These are phyloP conservation scores for Xylaria scruposa DNA, from an alignment of 495 filamentous ascomycete species.

Conservation along the genomic window DNA sequence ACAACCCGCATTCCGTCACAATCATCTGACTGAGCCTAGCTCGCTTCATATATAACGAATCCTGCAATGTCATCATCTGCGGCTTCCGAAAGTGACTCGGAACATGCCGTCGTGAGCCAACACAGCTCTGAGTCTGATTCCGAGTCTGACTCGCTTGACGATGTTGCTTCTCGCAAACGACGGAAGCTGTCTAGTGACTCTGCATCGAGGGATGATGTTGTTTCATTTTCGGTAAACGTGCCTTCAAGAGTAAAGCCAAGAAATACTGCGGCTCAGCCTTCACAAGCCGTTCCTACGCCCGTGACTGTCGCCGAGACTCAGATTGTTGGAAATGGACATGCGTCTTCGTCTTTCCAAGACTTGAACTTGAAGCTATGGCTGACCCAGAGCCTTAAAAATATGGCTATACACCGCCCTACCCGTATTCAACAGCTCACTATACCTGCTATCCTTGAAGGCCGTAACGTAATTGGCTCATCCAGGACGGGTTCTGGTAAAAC, in stretches of 20 bases:
- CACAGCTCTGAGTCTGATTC: slow-evolving; percentile 32
- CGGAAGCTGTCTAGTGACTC: slow-evolving; percentile 49
- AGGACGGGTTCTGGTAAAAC: slow-evolving; percentile 98
- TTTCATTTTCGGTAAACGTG: slow-evolving; percentile 44
- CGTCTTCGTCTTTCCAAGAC: slow-evolving; percentile 71
- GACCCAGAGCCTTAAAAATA: slow-evolving; percentile 77
- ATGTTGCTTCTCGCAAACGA: slow-evolving; percentile 53
- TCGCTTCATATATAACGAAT: slow-evolving; percentile 16
- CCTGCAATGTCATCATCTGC: slow-evolving; percentile 21
- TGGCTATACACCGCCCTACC: slow-evolving; percentile 90
- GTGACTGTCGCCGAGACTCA: slow-evolving; percentile 33
- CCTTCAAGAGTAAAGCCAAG: slow-evolving; percentile 58
- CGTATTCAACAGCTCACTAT: slow-evolving; percentile 93
- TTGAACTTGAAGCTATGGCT: slow-evolving; percentile 87
- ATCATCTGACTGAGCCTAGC: background rate
- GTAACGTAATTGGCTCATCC: slow-evolving; percentile 93
- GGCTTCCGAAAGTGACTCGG: slow-evolving; percentile 25
- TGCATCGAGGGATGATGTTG: slow-evolving; percentile 21
- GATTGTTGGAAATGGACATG: slow-evolving; percentile 48
- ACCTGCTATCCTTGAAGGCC: slow-evolving; percentile 84
- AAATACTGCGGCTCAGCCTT: slow-evolving; percentile 16
- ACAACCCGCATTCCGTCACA: slow-evolving; percentile 12
- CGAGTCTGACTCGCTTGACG: slow-evolving; percentile 54
- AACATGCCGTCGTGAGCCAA: slow-evolving; percentile 26
- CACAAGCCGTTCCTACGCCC: slow-evolving; percentile 24